These are phyloP conservation scores for Vigna radiata DNA, from an alignment of 306 rosid genomes.

Conservation along the genomic window DNA sequence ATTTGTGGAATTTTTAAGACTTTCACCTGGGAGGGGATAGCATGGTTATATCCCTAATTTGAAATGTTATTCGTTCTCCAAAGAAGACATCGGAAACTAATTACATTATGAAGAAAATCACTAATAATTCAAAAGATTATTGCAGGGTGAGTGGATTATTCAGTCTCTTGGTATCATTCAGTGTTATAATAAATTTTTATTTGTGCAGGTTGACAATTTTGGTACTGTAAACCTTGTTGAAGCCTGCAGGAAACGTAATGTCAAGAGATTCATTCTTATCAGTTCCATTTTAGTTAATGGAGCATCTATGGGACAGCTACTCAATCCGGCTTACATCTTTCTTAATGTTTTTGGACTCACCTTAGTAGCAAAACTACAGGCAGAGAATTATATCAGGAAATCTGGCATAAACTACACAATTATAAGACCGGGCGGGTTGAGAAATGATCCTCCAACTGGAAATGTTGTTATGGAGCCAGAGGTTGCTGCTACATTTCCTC, in stretches of 20 bases:
- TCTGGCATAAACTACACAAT: slow-evolving; percentile 96
- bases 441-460: slow-evolving; percentile 87
- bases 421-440: slow-evolving; percentile 95
- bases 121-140: not conserved
- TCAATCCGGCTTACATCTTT: slow-evolving; percentile 90
- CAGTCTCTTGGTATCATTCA: slow-evolving; percentile 16
- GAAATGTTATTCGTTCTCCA: slow-evolving; percentile 8
- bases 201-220: slow-evolving; percentile 84
- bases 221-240: slow-evolving; percentile 94
- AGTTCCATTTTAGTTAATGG: slow-evolving; percentile 97
- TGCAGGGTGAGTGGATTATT: slow-evolving; percentile 27
- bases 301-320: slow-evolving; percentile 93
- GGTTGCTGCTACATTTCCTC: slow-evolving; percentile 53
- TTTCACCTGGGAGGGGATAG: slow-evolving; percentile 18
- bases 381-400: slow-evolving; percentile 78
- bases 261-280: slow-evolving; percentile 82
- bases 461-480: slow-evolving; percentile 91
- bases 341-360: slow-evolving; percentile 93
- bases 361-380: slow-evolving; percentile 91
- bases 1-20: slow-evolving; percentile 10
- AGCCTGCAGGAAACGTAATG: slow-evolving; percentile 81
- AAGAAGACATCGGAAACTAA: slow-evolving; percentile 3
- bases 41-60: not conserved
- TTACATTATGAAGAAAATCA: slow-evolving; percentile 3
- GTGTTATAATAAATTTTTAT: slow-evolving; percentile 4